Evolutionary conservation across 2,329 filamentous ascomycete genomes (phyloP).

Genomic region (Metarhizium brunneum): DNA sequence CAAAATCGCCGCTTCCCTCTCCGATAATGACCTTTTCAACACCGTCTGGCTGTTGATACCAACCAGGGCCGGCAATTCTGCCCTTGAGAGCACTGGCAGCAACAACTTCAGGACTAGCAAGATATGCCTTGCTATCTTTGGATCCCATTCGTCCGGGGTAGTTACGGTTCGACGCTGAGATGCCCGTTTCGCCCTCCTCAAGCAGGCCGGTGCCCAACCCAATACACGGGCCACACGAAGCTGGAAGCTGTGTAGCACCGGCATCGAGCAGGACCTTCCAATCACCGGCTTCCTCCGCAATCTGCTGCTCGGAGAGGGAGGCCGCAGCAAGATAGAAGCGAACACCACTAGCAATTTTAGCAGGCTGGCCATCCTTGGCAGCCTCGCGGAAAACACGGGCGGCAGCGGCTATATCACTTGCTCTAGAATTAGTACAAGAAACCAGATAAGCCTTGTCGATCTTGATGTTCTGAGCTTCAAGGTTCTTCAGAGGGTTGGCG

Average conservation of each 20-base stretch:
- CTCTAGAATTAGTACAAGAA: conserved; percentile 79
- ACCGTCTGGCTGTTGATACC: conserved; percentile 64
- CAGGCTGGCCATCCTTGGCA: conserved; percentile 23
- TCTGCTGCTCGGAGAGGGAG: conserved; percentile 65
- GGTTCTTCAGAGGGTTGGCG: conserved; percentile 64
- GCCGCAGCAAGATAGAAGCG: conserved; percentile 87
- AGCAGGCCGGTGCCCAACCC: conserved; percentile 63
- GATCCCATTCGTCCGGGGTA: conserved; percentile 56
- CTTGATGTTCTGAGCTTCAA: conserved; percentile 45
- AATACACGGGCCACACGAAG: conserved; percentile 79
- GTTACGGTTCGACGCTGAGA: conserved; percentile 71
- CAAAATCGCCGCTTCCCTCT: conserved; percentile 55
- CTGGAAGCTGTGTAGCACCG: conserved; percentile 38
- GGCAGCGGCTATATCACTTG: conserved; percentile 47
- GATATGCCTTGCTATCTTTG: conserved; percentile 35
- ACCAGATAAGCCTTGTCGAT: conserved; percentile 81
- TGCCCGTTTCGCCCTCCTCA: conserved; percentile 79
- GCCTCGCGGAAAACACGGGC: conserved; percentile 75
- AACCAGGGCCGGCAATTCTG: conserved; percentile 15
- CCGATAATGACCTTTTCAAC: conserved; percentile 60
- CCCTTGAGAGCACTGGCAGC: conserved; percentile 68
- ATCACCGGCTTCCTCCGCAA: conserved; percentile 71
- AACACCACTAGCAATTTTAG: conserved; percentile 67
- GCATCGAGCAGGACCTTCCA: conserved; percentile 73
- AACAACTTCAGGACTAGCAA: conserved; percentile 74